A percentile compares a stretch with the other conserved stretches of the same genome.
Evolutionary conservation across 768 basidiomycete species (phyloP).

Genomic region (Termitomyces sp.): DNA sequence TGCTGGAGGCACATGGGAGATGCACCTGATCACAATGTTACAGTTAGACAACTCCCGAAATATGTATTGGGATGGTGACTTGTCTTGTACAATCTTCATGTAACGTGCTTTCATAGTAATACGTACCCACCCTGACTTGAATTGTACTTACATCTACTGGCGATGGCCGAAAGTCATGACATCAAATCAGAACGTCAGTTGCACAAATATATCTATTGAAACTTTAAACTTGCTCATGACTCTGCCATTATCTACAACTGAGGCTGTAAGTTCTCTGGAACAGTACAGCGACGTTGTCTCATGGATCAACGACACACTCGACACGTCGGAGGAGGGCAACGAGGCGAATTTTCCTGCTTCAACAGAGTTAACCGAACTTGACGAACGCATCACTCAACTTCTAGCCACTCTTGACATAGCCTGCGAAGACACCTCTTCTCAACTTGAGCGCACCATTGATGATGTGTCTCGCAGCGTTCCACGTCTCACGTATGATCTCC

Average conservation of each 20-base stretch:
- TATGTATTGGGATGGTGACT: slow-evolving; percentile 23
- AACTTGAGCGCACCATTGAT: slow-evolving; percentile 86
- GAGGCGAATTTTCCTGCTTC: slow-evolving; percentile 19
- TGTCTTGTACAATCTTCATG: neutral
- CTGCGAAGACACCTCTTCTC: slow-evolving; percentile 81
- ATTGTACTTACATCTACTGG: neutral
- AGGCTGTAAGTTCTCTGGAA: slow-evolving; percentile 53
- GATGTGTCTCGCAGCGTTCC: slow-evolving; percentile 92
- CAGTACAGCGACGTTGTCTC: slow-evolving; percentile 57
- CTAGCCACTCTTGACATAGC: slow-evolving; percentile 82
- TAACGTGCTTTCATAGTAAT: neutral
- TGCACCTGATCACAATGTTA: slow-evolving; percentile 41
- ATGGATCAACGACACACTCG: slow-evolving; percentile 72
- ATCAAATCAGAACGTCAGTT: neutral
- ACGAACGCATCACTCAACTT: slow-evolving; percentile 72
- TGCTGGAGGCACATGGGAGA: slow-evolving; percentile 75
- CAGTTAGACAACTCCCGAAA: slow-evolving; percentile 51
- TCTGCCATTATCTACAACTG: slow-evolving; percentile 33
- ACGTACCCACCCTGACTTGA: neutral
- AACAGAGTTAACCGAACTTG: slow-evolving; percentile 54
- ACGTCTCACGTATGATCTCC: slow-evolving; percentile 90
- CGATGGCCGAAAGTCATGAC: neutral
- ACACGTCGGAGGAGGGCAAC: slow-evolving; percentile 30
- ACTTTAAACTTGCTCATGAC: slow-evolving; percentile 21
- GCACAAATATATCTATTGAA: neutral